Evolutionary conservation across 305 asterid species (phyloP), one percentile per base, ranked within the genome.

Genomic region (Rubia peregrina): DNA sequence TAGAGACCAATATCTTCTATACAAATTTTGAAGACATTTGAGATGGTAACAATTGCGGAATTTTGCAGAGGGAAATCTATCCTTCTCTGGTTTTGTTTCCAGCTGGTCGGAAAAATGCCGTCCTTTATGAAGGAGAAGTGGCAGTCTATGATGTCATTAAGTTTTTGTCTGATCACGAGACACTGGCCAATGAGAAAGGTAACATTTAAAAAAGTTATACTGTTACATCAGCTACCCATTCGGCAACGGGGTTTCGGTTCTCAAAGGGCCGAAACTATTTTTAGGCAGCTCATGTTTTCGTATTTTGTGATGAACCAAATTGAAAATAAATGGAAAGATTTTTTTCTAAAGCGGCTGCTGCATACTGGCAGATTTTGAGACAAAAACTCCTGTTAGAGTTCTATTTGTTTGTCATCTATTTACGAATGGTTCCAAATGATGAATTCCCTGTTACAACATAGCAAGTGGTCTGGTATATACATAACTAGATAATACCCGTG

Each of bases 21-120:
- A 7, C 63, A 36, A 67, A 53, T 36, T 65, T 78, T 77, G 55
- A 80, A 71, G 33, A 11, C 68, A 46, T 59, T 68, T 56, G 48
- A 74, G 70, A 26, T 56, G 65, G 59, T 51, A 51, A 55, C 19
- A 76, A 36, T 75, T 57, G 72, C 73, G 69, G 70, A 48, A 71
- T 73, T 79, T 68, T 82, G 88, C 97, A 93, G 97, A 85, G 90
- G 85, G 96, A 93, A 75, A 80, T 89, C 61, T 89, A 90, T 85
- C 97, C 98, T 70, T 86, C 81, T 68, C 77, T 93, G 81, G 77
- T 93, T 76, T 73, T 93, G 83, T 93, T 86, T 80, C 98, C 97
- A 12, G 90, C 92, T 30, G 87, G 79, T 75, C 80, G 78, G 80
- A 89, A 90, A 83, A 79, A 83, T 72, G 75, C 90, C 0, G 74